These are phyloP conservation scores for Lentinula detonsa DNA, from an alignment of 768 basidiomycete genomes.

Conservation along the genomic window DNA sequence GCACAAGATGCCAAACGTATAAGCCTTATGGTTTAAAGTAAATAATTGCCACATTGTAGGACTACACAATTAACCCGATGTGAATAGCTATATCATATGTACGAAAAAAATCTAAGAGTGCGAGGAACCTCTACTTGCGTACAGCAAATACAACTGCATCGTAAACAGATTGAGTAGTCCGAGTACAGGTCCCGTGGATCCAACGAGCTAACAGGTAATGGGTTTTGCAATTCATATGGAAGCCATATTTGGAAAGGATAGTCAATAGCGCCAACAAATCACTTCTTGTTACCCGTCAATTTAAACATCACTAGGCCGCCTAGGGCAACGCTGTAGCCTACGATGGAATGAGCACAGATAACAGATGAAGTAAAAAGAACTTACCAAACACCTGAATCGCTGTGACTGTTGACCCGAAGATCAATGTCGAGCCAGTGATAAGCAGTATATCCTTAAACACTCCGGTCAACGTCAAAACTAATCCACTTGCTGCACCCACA, in stretches of 20 bases:
- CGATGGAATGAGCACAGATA: background rate
- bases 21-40: background rate
- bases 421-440: constrained; percentile 82
- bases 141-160: background rate
- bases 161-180: background rate
- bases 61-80: background rate
- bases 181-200: background rate
- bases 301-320: constrained; percentile 83
- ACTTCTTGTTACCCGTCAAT: constrained; percentile 59
- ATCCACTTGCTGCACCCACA: constrained; percentile 80
- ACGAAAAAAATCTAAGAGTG: background rate
- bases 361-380: constrained; percentile 12
- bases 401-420: constrained; percentile 78
- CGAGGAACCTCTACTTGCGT: background rate
- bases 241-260: background rate
- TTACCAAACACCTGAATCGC: constrained; percentile 78
- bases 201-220: background rate
- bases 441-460: constrained; percentile 98
- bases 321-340: constrained; percentile 86
- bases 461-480: constrained; percentile 89
- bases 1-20: no score
- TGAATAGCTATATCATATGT: background rate
- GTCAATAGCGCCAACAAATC: background rate
- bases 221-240: background rate
- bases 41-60: background rate